These are phyloP conservation scores for Backusella luteola DNA, from an alignment of 192 early-diverging fungal genomes.

Conservation along the genomic window DNA sequence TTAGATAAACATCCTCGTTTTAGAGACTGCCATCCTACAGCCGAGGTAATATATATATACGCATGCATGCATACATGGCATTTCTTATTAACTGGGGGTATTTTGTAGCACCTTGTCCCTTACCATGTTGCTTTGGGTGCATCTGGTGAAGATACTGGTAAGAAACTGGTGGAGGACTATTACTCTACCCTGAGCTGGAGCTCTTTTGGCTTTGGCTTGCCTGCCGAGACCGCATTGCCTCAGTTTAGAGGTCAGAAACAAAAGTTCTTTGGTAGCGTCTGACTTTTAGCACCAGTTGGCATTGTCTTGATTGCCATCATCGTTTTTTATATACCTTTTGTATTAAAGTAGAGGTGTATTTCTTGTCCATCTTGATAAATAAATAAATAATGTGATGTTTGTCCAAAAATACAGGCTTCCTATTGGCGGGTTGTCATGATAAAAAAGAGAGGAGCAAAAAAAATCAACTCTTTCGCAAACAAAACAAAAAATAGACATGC, in stretches of 20 bases:
- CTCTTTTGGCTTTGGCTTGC: conserved; percentile 26
- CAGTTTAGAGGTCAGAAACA: background rate
- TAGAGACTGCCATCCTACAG: conserved; percentile 58
- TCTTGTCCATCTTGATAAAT: background rate
- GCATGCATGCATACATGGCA: too few relatives aligned
- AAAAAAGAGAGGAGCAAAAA: background rate
- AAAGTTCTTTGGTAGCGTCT: background rate
- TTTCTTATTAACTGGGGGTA: too few relatives aligned
- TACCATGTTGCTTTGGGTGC: conserved; percentile 67
- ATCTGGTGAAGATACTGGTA: conserved; percentile 42
- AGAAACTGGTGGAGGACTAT: conserved; percentile 39
- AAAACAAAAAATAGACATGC: background rate
- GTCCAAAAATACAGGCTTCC: too few relatives aligned
- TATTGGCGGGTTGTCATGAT: background rate
- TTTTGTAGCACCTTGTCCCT: conserved; percentile 54
- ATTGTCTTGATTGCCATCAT: background rate
- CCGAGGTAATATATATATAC: conserved; percentile 51
- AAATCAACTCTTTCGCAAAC: background rate
- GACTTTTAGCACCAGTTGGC: background rate
- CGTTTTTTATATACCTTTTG: too few relatives aligned
- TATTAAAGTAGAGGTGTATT: too few relatives aligned
- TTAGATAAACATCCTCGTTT: conserved; percentile 44
- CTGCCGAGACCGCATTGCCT: background rate
- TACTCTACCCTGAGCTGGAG: conserved; percentile 35
- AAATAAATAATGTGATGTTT: too few relatives aligned